A percentile compares a stretch with the other conserved stretches of the same genome.
These are phyloP conservation scores for Arxiozyma bovina DNA, from an alignment of 1,139 yeast genomes.

Conservation along the genomic window DNA sequence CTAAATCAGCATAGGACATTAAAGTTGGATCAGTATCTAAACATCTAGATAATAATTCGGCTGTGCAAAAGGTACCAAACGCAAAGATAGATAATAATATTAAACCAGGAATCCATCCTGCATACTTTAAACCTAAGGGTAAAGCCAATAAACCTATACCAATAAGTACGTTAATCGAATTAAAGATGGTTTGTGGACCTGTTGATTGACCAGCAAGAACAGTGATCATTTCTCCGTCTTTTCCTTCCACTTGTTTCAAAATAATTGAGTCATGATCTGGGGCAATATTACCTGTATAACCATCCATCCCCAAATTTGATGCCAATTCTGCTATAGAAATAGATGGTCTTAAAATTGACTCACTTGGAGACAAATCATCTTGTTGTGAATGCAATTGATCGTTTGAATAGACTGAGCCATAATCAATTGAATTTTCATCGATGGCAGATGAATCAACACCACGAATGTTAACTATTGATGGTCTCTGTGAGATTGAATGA, in stretches of 20 bases:
- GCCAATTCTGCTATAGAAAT: constrained; percentile 22
- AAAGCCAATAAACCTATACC: constrained; percentile 82
- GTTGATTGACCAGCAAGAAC: constrained; percentile 80
- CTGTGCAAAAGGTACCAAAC: constrained; percentile 56
- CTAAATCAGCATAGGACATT: constrained; percentile 83
- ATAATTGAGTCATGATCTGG: constrained; percentile 36
- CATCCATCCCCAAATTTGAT: constrained; percentile 14
- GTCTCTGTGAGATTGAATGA: constrained; percentile 6
- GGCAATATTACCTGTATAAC: constrained; percentile 18
- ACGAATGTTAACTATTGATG: constrained; percentile 1
- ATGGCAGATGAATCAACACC: neutral
- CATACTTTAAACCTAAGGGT: constrained; percentile 66
- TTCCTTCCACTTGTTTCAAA: constrained; percentile 58
- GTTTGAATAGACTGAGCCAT: constrained; percentile 27
- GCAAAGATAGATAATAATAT: constrained; percentile 50
- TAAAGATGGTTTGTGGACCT: constrained; percentile 78
- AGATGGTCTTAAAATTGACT: constrained; percentile 16
- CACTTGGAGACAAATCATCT: neutral
- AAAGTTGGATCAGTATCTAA: constrained; percentile 68
- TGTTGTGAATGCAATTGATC: neutral
- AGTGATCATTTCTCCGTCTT: constrained; percentile 66
- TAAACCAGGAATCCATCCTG: constrained; percentile 75
- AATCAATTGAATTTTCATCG: constrained; percentile 17
- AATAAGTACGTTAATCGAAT: constrained; percentile 73
- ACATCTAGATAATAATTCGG: constrained; percentile 52